Conservation (phyloP, 2,329 filamentous ascomycete species). For the Gremmenia infestans region DNA sequence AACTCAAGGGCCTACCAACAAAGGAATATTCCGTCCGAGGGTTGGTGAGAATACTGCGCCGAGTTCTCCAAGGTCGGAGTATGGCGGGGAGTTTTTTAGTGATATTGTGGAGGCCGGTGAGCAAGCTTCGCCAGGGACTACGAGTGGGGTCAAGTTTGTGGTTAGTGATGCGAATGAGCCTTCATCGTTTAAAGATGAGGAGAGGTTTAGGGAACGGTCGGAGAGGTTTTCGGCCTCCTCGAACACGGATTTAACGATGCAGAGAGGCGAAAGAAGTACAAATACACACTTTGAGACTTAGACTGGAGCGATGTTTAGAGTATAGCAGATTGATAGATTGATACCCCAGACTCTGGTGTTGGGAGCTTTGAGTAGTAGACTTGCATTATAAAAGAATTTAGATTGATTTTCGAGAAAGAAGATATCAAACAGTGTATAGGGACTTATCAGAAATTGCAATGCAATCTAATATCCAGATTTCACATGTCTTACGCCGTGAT, state of each 20-base stretch:
- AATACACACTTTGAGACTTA: neutral
- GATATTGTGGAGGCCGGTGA: slow-evolving; percentile 6
- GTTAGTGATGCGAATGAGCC: slow-evolving; percentile 9
- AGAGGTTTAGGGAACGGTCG: slow-evolving; percentile 5
- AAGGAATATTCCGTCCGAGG: slow-evolving; percentile 23
- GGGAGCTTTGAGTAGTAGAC: neutral
- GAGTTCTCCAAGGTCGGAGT: slow-evolving; percentile 13
- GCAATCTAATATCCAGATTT: no score
- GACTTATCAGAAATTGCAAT: no score
- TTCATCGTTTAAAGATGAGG: slow-evolving; percentile 12
- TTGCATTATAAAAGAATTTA: neutral
- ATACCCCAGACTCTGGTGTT: neutral
- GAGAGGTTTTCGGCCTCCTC: neutral
- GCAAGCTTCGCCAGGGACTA: neutral
- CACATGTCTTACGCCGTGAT: no score
- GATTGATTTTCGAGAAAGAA: no score
- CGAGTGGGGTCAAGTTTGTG: slow-evolving; percentile 17
- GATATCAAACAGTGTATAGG: no score
- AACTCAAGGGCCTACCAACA: slow-evolving; percentile 22
- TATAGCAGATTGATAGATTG: neutral
- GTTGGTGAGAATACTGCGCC: neutral
- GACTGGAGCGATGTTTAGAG: neutral
- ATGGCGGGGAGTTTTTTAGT: slow-evolving; percentile 10
- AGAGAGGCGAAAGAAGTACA: no score
- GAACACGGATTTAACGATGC: no score